Evolutionary conservation across 2,329 filamentous ascomycete species (phyloP).

Genomic region (Neophaeococcomyces mojaviensis): DNA sequence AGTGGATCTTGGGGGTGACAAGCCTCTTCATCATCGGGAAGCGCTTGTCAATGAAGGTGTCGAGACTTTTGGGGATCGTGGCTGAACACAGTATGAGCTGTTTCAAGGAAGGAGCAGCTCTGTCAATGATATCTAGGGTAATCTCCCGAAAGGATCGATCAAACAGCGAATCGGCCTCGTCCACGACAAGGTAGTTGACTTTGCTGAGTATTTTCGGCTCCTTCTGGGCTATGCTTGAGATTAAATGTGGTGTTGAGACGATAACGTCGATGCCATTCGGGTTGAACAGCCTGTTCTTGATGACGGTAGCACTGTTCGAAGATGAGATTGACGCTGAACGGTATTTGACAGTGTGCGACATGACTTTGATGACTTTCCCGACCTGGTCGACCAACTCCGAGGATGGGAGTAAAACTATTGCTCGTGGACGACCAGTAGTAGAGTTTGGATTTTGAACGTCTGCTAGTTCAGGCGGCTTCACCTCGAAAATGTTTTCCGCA

Average conservation of each 20-base stretch:
- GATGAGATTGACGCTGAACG: conserved; percentile 77
- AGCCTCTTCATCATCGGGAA: conserved; percentile 80
- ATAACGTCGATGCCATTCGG: conserved; percentile 76
- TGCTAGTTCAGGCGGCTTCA: conserved; percentile 50
- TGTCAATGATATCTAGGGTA: conserved; percentile 76
- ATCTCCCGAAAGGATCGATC: conserved; percentile 85
- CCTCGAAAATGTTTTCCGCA: conserved; percentile 53
- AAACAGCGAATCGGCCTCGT: conserved; percentile 92
- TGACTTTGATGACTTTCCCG: conserved; percentile 66
- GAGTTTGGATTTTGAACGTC: conserved; percentile 64
- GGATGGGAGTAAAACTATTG: conserved; percentile 82
- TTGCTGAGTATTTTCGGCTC: conserved; percentile 91
- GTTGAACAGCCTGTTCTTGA: conserved; percentile 76
- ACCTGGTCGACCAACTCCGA: conserved; percentile 89
- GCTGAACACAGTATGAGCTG: conserved; percentile 91
- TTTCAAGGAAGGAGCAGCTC: conserved; percentile 69
- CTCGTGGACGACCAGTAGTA: conserved; percentile 69
- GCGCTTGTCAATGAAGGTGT: conserved; percentile 70
- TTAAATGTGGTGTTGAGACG: conserved; percentile 79
- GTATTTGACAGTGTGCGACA: conserved; percentile 82
- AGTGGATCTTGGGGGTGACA: conserved; percentile 91
- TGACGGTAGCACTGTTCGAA: conserved; percentile 65
- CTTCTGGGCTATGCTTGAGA: conserved; percentile 77
- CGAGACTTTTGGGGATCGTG: conserved; percentile 84
- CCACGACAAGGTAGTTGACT: conserved; percentile 79